Evolutionary conservation across 139 green algal genomes (phyloP).

Genomic region (Coelastrella sp.): DNA sequence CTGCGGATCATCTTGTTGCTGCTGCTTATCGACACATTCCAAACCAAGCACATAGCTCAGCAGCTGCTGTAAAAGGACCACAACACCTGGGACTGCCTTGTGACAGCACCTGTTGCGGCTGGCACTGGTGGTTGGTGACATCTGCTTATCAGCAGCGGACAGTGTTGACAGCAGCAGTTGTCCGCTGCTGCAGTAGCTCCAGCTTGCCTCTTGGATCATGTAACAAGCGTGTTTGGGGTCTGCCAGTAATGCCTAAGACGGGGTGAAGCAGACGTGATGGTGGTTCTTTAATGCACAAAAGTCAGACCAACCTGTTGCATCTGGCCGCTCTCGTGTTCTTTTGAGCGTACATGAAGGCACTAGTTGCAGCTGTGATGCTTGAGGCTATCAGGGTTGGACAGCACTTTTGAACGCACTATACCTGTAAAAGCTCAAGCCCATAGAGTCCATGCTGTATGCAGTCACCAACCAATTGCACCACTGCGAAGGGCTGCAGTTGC

Average conservation of each 20-base stretch:
- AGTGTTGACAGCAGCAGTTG: not conserved
- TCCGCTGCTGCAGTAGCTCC: not conserved
- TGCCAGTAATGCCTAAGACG: not conserved
- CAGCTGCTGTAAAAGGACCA: not conserved
- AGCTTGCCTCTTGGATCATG: slow-evolving; percentile 1
- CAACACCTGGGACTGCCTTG: not conserved
- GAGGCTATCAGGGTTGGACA: too few species aligned
- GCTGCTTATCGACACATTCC: too few species aligned
- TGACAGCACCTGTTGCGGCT: too few species aligned
- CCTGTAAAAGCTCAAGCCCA: slow-evolving; percentile 6
- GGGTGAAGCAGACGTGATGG: not conserved
- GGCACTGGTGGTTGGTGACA: too few species aligned
- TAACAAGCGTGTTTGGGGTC: not conserved
- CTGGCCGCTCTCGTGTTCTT: not conserved
- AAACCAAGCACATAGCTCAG: not conserved
- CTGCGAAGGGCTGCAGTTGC: not conserved
- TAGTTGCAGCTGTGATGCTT: not conserved
- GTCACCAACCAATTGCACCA: not conserved
- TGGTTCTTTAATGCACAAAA: too few species aligned
- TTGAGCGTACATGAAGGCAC: not conserved
- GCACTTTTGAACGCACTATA: too few species aligned
- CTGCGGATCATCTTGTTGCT: not conserved
- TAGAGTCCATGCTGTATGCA: not conserved
- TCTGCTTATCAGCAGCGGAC: not conserved
- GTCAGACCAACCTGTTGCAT: too few species aligned